A percentile compares a stretch with the other conserved stretches of the same genome.
These are phyloP conservation scores for Pseudogymnoascus verrucosus DNA, from an alignment of 2,329 filamentous ascomycete genomes.

Conservation along the genomic window DNA sequence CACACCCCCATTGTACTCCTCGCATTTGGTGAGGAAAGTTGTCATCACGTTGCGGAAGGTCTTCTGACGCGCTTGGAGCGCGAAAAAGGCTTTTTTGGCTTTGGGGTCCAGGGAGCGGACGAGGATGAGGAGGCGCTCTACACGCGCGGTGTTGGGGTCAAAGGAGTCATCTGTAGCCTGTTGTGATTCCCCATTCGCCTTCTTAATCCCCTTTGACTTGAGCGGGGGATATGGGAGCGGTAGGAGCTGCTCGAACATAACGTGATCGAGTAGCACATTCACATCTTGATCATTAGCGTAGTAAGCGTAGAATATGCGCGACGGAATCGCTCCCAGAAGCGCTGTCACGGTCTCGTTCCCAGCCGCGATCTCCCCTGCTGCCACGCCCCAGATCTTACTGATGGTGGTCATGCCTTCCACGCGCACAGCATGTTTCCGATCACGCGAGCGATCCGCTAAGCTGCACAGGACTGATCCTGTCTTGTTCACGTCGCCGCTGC, in stretches of 20 bases:
- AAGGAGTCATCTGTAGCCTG: conserved; percentile 36
- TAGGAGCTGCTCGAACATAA: conserved; percentile 80
- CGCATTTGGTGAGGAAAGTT: conserved; percentile 74
- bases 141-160: conserved; percentile 69
- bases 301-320: conserved; percentile 75
- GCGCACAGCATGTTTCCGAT: conserved; percentile 73
- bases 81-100: conserved; percentile 82
- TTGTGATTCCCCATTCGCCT: conserved; percentile 50
- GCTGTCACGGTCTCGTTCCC: conserved; percentile 68
- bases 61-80: conserved; percentile 70
- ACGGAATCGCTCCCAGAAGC: conserved; percentile 74
- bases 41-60: conserved; percentile 65
- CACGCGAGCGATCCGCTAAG: conserved; percentile 80
- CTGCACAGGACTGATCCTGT: conserved; percentile 71
- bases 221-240: conserved; percentile 78
- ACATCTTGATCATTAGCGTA: conserved; percentile 87
- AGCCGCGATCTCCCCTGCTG: conserved; percentile 74
- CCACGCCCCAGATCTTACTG: conserved; percentile 88
- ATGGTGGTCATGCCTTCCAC: conserved; percentile 80
- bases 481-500: conserved; percentile 65
- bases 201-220: conserved; percentile 54
- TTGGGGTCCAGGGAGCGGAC: conserved; percentile 68
- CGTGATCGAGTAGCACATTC: conserved; percentile 74
- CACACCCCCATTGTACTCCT: conserved; percentile 82
- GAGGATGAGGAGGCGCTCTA: conserved; percentile 75